Percentiles rank a stretch among this genome's conserved stretches.
phyloP scores from a whole-genome alignment of 768 basidiomycete genomes.

The Gyrodon lividus region DNA sequence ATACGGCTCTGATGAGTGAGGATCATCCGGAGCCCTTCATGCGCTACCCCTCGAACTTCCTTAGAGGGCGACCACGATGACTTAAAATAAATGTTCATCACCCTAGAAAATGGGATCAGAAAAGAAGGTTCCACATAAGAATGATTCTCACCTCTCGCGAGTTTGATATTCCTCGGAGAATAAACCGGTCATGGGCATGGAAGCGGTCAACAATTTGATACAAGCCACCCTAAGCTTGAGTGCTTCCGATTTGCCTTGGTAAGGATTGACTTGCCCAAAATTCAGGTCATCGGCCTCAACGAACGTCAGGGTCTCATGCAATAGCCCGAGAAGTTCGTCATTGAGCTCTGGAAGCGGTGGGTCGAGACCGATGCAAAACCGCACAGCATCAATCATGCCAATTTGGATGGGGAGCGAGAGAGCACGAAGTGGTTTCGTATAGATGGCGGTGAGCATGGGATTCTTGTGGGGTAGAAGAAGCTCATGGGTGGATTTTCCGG shows the following conservation, averaged over 20 bases:
- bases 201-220: slow-evolving; percentile 88
- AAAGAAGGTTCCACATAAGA: not conserved
- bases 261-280: slow-evolving; percentile 69
- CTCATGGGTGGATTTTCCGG: slow-evolving; percentile 68
- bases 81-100: slow-evolving; percentile 97
- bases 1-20: slow-evolving; percentile 86
- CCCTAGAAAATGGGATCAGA: slow-evolving; percentile 45
- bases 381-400: slow-evolving; percentile 95
- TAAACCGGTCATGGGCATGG: slow-evolving; percentile 94
- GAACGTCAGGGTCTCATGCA: slow-evolving; percentile 91
- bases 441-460: slow-evolving; percentile 85
- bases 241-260: slow-evolving; percentile 78
- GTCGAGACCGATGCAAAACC: slow-evolving; percentile 86
- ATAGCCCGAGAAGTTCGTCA: slow-evolving; percentile 85
- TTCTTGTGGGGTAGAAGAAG: slow-evolving; percentile 85
- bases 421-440: slow-evolving; percentile 94
- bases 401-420: slow-evolving; percentile 95
- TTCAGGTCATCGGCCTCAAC: slow-evolving; percentile 95
- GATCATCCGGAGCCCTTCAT: slow-evolving; percentile 88
- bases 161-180: slow-evolving; percentile 82
- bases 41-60: slow-evolving; percentile 93
- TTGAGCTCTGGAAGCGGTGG: slow-evolving; percentile 90
- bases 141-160: slow-evolving; percentile 66
- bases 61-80: slow-evolving; percentile 89
- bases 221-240: slow-evolving; percentile 91